Evolutionary conservation across 169 alveolate genomes (phyloP), one percentile per base, ranked within the genome.

Genomic region (Plasmodium yoelii): DNA sequence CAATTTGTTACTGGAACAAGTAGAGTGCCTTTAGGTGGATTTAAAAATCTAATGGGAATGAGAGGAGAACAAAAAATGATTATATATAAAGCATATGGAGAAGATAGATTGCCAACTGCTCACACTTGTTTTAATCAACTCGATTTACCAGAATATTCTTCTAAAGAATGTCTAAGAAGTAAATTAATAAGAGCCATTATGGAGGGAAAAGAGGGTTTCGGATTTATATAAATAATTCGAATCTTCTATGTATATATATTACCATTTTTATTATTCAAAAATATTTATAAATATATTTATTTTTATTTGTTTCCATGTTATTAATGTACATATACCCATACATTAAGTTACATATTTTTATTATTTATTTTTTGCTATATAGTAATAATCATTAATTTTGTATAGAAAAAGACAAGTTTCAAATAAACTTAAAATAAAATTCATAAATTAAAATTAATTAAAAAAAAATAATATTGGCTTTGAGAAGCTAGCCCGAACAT

Each of bases 21-120:
- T 87, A 86, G 96, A 89, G 99, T 99, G 13, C 99, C 99, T 39
- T 87, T 99, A 42, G 99, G 98, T 61, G 99, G 99, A 72, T 99
- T 99, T 94, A 95, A 95, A 93, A 95, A 97, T 39, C 94, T 99
- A 63, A 96, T 96, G 95, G 99, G 99, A 71, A 98, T 98, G 98
- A 94, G 99, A 28, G 99, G 99, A 26, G 98, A 99, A 22, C 98
- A 99, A 94, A 97, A 96, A 88, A 97, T 99, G 93, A 94, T 97
- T 55, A 96, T 99, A 57, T 99, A 98, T 96, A 96, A 93, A 92
- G 97, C 88, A 93, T 95, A 86, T 94, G 97, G 92, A 93, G 96
- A 68, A 95, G 96, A 98, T 73, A 84, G 99, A 88, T 95, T 99
- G 47, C 99, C 99, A 51, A 92, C 99, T 8, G 99, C 99, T 3